Evolutionary conservation across 768 basidiomycete genomes (phyloP), one percentile per base, ranked within the genome.

Genomic region (Rhizopogon rudus): DNA sequence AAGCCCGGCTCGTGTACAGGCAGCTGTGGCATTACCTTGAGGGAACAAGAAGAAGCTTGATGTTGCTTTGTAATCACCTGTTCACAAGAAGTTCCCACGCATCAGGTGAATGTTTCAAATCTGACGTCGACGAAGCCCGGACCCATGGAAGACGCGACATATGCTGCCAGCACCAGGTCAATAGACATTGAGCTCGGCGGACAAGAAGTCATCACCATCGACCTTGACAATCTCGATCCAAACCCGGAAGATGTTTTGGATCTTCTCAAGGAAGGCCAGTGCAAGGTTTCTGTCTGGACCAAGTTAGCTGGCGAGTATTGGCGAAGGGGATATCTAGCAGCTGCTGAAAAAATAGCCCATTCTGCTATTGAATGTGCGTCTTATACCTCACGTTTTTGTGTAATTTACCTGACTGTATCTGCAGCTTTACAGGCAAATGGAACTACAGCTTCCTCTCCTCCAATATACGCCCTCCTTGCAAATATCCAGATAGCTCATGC

Each of bases 271-370:
- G 85, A 89, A 31, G 87, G 86, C 0, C 81, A 85, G 53, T 90
- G 87, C 53, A 83, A 75, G 56, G 82, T 84, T 16, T 82, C 80
- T 66, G 81, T 87, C 10, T 95, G 91, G 91, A 84, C 88, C 1
- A 84, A 83, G 58, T 77, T 95, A 20, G 92, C 93, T 8, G 84
- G 83, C 14, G 93, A 95, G 71, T 95, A 96, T 64, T 93, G 92
- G 88, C 75, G 88, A 58, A 80, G 84, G 61, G 89, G 88, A 0
- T 80, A 84, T 59, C 72, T 89, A 48, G 81, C 84, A 25, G 86
- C 83, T 7, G 93, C 93, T 12, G 87, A 93, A 68, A 82, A 81
- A 60, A 86, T 95, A 46, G 84, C 86, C 29, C 70, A 74, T 33
- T 76, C 80, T 48, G 93, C 86, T 14, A 74, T 84, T 40, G 81